Evolutionary conservation across 805 yeast genomes (phyloP), one percentile per base, ranked within the genome.

Genomic region (Ogataea siamensis): DNA sequence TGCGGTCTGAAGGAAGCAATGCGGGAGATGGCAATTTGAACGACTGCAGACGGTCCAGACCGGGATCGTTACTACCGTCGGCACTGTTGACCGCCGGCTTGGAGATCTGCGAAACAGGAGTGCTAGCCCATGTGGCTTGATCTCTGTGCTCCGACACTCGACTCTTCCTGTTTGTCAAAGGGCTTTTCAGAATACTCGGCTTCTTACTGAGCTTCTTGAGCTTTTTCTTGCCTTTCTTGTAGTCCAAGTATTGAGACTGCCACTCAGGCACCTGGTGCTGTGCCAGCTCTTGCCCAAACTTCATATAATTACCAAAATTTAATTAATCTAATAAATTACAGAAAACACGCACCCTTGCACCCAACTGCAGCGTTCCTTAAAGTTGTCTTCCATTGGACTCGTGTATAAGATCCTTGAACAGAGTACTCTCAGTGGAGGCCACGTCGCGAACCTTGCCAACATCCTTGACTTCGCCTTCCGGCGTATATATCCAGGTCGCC

Each of bases 251-350:
- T 53, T 80, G 80, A 37, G 78, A 81, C 53, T 77, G 79, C 97
- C 97, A 89, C 53, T 84, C 95, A 4, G 96, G 95, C 39, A 84
- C 83, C 24, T 78, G 70, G 40, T 81, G 81, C 34, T 80, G 82
- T 46, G 71, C 74, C 40, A 82, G 64, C 16, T 83, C 76, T 45
- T 78, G 82, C 9, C 80, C 82, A 55, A 82, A 82, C 63, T 82
- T 81, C 89, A 82, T 82, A 21, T n/a, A 24, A 22, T 22, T 37
- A 19, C 9, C 26, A 24, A 18, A 25, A 26, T 17, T 10, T 22
- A 22, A 22, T 22, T 22, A 22, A 5, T 22, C 10, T 27, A 14
- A 7, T n/a, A 27, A 27, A 27, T 7, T 2, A 26, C 7, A 27
- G 6, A 10, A n/a, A 18, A 25, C 7, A n/a, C 22, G 14, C 40